Conservation (phyloP, 768 basidiomycete species). For the Suillus subaureus region DNA sequence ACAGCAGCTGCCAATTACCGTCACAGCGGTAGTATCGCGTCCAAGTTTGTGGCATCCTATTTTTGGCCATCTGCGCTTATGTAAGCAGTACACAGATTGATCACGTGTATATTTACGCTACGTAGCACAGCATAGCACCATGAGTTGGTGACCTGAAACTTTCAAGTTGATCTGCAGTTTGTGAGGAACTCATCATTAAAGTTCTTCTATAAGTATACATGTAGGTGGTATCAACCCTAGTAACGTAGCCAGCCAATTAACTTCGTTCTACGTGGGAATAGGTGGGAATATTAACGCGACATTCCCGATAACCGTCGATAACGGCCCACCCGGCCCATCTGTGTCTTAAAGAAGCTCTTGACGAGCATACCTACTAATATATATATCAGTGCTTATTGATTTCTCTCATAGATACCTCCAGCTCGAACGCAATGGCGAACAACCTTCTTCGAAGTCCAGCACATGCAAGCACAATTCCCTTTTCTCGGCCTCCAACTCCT, state of each 20-base stretch:
- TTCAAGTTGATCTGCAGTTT: neutral
- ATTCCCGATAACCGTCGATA: neutral
- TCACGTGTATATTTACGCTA: neutral
- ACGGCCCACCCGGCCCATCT: neutral
- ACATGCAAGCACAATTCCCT: slow-evolving; percentile 40
- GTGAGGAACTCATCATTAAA: neutral
- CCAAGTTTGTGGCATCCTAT: neutral
- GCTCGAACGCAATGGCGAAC: slow-evolving; percentile 11
- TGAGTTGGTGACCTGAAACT: no score
- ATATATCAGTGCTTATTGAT: neutral
- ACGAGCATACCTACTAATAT: neutral
- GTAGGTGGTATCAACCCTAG: neutral
- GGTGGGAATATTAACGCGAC: neutral
- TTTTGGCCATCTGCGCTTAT: neutral
- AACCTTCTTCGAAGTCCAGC: slow-evolving; percentile 9
- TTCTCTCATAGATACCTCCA: neutral
- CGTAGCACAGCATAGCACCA: no score
- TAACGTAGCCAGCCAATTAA: neutral
- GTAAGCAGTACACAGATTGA: neutral
- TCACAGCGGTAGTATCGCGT: neutral
- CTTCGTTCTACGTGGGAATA: neutral
- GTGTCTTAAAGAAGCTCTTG: neutral
- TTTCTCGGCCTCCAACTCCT: slow-evolving; percentile 64
- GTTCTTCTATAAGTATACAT: neutral
- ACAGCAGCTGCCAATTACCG: slow-evolving; percentile 8